Percentiles rank a stretch among this genome's conserved stretches.
Conservation (phyloP, 2,329 filamentous ascomycete species). For the Pseudogymnoascus sp. region DNA sequence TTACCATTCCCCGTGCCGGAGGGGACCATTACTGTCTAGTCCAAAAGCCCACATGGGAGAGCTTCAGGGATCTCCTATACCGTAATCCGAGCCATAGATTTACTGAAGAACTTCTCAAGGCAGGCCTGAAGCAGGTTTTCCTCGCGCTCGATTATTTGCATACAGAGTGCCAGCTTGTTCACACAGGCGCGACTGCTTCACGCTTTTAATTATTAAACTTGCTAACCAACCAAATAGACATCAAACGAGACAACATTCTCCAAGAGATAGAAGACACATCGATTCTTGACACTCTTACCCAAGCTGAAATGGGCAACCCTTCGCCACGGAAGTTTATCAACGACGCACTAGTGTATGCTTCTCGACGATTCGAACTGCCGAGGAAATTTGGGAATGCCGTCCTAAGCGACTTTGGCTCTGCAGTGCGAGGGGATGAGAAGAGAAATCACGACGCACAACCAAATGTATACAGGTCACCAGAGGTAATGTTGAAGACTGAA, state of each 20-base stretch:
- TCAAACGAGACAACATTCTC: constrained; percentile 41
- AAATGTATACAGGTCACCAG: constrained; percentile 32
- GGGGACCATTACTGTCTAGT: constrained; percentile 31
- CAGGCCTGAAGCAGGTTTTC: constrained; percentile 27
- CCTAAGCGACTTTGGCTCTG: constrained; percentile 42
- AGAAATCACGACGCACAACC: constrained; percentile 32
- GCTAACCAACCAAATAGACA: constrained; percentile 23
- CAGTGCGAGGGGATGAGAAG: constrained; percentile 29
- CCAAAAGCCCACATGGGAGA: constrained; percentile 37
- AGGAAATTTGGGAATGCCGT: constrained; percentile 27
- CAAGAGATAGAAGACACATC: constrained; percentile 29
- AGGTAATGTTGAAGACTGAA: constrained; percentile 37
- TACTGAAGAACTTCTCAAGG: constrained; percentile 29
- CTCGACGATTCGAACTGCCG: constrained; percentile 30
- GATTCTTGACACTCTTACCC: constrained; percentile 30
- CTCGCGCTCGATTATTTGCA: constrained; percentile 39
- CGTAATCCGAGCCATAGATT: constrained; percentile 25
- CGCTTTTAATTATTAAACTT: background rate
- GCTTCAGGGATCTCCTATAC: constrained; percentile 29
- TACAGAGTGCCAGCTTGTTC: constrained; percentile 35
- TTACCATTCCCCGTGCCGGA: constrained; percentile 29
- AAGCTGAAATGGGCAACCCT: constrained; percentile 32
- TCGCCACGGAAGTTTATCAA: constrained; percentile 34
- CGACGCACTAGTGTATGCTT: constrained; percentile 34
- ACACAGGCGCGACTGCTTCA: constrained; percentile 31